Conservation (phyloP, 768 basidiomycete genomes). For the Leucocoprinus sp. region DNA sequence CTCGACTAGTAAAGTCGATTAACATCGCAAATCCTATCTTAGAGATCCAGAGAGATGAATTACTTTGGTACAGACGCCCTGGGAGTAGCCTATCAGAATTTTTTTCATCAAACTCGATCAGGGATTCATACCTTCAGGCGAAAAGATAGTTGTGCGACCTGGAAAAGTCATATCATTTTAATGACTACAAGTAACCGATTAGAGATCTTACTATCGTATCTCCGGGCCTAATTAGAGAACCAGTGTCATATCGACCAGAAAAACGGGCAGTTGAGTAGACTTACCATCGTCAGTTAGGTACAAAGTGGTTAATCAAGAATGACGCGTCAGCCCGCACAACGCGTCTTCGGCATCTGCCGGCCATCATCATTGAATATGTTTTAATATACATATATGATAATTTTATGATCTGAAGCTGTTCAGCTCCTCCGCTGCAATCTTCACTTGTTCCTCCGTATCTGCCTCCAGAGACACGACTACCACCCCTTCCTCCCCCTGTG, state of each 20-base stretch:
- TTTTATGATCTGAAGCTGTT: constrained; percentile 11
- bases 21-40: not conserved
- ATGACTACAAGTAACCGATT: constrained; percentile 7
- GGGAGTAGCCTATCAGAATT: constrained; percentile 12
- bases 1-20: constrained; percentile 57
- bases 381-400: not conserved
- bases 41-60: not conserved
- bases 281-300: constrained; percentile 43
- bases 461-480: constrained; percentile 48
- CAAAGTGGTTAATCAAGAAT: constrained; percentile 17
- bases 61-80: constrained; percentile 97
- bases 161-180: constrained; percentile 21
- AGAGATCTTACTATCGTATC: constrained; percentile 80
- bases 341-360: constrained; percentile 37
- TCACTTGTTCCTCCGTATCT: constrained; percentile 49
- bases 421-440: constrained; percentile 35
- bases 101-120: constrained; percentile 1
- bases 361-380: not conserved
- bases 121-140: constrained; percentile 73
- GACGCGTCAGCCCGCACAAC: constrained; percentile 35
- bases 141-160: constrained; percentile 98
- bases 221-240: constrained; percentile 57
- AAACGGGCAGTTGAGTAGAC: constrained; percentile 14
- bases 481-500: constrained; percentile 60
- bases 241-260: not conserved